These are phyloP conservation scores for Mycena vitilis DNA, from an alignment of 768 basidiomycete genomes.

Conservation along the genomic window DNA sequence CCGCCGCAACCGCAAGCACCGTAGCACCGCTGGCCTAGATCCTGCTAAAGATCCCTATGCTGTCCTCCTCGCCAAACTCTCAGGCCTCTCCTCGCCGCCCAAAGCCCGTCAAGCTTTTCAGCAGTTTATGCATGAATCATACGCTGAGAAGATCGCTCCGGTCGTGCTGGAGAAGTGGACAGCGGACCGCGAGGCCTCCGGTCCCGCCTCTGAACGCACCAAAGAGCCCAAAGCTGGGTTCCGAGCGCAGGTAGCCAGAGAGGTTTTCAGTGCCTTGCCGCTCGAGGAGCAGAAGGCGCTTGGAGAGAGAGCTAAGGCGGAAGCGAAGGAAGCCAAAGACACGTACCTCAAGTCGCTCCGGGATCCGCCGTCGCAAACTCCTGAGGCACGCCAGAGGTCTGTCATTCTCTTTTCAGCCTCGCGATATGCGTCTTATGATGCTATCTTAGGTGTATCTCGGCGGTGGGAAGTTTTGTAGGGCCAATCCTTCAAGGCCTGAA, in stretches of 20 bases:
- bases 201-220: neutral
- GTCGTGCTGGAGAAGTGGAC: conserved; percentile 6
- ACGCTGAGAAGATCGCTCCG: conserved; percentile 8
- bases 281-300: neutral
- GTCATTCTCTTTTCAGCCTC: neutral
- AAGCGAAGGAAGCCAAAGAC: neutral
- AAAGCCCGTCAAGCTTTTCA: conserved; percentile 10
- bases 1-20: neutral
- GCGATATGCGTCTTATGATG: neutral
- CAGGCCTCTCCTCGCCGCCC: neutral
- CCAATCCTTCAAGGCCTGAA: neutral
- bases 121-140: conserved; percentile 24
- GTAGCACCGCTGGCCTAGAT: neutral
- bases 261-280: conserved; percentile 6
- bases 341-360: neutral
- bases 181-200: neutral
- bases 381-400: conserved; percentile 21
- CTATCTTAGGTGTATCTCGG: conserved; percentile 1
- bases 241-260: neutral
- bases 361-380: neutral
- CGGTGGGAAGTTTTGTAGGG: neutral
- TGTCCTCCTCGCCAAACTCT: conserved; percentile 9
- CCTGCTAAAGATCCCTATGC: neutral
- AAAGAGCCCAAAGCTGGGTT: conserved; percentile 16
- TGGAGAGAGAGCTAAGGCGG: neutral